Base-by-base conservation (phyloP, 169 alveolate genomes). In the Plasmodium falciparum region DNA sequence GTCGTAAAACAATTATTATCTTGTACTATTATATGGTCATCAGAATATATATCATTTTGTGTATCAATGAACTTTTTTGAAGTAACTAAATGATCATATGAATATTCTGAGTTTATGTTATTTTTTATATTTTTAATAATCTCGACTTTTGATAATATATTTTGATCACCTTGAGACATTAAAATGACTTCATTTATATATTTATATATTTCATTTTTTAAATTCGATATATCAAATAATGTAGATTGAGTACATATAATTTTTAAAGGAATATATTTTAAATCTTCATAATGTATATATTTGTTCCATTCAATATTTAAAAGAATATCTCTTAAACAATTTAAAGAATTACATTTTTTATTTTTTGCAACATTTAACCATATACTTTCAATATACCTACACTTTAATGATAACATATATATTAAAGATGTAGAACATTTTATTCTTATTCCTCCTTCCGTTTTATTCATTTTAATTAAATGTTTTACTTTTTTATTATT, bases 301-400 rank as follows among this genome's bases (percentile, higher is more conserved):
- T 47, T 39, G 20, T 52, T 20, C 91, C 91, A 83, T n/a, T 72
- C 85, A 15, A 83, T 26, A 63, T 29, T 83, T 54, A 8, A 56
- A 29, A 83, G 33, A 24, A 70, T 83, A 12, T 45, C 50, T 11
- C 52, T 47, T 61, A 83, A 72, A 20, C 74, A 54, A 15, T 63
- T 15, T 73, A 69, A 17, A 33, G 91, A 83, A 20, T 39, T 56
- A 39, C 91, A 83, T 26, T 71, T 43, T 45, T 43, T 62, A 47
- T 83, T 83, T 50, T 83, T 83, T 49, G 91, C 6, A 8, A 83
- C 65, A 33, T 83, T 83, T 7, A 83, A 50, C 91, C 91, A 83
- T 69, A 83, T 83, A 26, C 91, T 69, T 83, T 83, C 91, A n/a
- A 69, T 17, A 69, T 83, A 83, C 12, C 52, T 73, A 83, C 91